Base-by-base conservation (phyloP, 1,139 yeast genomes). In the Sugiyamaella neomexicana region DNA sequence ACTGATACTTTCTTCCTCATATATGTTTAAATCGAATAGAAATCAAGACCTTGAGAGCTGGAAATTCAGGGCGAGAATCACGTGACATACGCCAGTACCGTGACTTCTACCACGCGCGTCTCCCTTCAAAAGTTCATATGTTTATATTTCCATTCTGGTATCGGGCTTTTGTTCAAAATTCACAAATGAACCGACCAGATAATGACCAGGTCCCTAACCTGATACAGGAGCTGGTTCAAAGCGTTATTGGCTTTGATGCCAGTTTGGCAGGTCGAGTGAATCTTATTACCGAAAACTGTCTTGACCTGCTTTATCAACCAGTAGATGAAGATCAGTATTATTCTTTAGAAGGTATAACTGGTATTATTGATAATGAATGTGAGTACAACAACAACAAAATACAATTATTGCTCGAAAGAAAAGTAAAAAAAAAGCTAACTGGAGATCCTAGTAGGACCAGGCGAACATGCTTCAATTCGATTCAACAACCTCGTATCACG, bases 401-500 rank as follows among this genome's bases (percentile, higher is more conserved):
- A 25, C 13, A 9, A 25, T n/a, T 6, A n/a, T 7, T 12, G 34
- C 10, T 9, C 3, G 3, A 9, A 5, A 23, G 25, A 12, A 5
- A 12, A 3, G 6, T 8, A 9, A 5, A 23, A 23, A 12, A 5
- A 12, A 3, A 4, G 2, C 29, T 17, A 17, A 23, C 29, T 25
- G 25, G 1, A 13, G 20, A 7, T 25, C 25, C 20, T 23, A 20
- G 37, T 44, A 32, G 31, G 39, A 32, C 29, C 37, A 1, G 39
- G 31, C 7, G 31, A 20, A 16, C 27, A 44, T 7, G 47, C 27
- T 13, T 23, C 50, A 12, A 38, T 27, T 8, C 12, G 50, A 29
- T 46, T 46, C 44, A 39, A 38, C 29, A 46, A 46, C 29, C 20
- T 46, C 2, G 20, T 46, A 13, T 38, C 44, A 10, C 50, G 50